phyloP scores from a whole-genome alignment of 2,329 filamentous ascomycete species.

The Thermoascus crustaceus region DNA sequence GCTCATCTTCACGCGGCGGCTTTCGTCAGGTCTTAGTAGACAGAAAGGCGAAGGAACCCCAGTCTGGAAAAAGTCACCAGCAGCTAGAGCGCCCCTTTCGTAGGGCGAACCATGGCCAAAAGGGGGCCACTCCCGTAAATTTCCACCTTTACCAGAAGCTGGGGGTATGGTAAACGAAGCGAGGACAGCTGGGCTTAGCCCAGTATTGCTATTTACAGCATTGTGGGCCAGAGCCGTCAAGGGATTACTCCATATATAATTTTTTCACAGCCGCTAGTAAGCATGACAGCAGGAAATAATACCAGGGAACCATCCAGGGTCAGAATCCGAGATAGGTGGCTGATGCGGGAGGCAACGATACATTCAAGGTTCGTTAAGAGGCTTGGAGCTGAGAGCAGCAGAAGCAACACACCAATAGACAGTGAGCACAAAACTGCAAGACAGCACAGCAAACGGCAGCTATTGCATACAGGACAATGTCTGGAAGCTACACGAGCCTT shows the following conservation, averaged over 20 bases:
- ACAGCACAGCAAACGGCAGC: too few species aligned
- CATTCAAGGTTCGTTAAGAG: too few species aligned
- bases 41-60: neutral
- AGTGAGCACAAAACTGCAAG: too few species aligned
- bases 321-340: neutral
- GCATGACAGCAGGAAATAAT: neutral
- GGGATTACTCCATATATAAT: neutral
- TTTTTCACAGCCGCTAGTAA: constrained; percentile 1
- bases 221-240: constrained; percentile 1
- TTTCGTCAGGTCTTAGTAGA: constrained; percentile 1
- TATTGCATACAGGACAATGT: too few species aligned
- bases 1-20: neutral
- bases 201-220: constrained; percentile 3
- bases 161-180: constrained; percentile 1
- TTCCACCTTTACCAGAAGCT: constrained; percentile 2
- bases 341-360: too few species aligned
- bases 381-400: too few species aligned
- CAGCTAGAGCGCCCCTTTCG: constrained; percentile 1
- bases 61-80: neutral
- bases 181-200: neutral
- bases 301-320: neutral
- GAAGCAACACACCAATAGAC: too few species aligned
- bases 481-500: too few species aligned
- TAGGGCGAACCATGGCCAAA: constrained; percentile 1
- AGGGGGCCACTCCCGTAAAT: constrained; percentile 1